Evolutionary conservation across 106 monocot genomes (phyloP).

Genomic region (Phalaenopsis aphrodite): DNA sequence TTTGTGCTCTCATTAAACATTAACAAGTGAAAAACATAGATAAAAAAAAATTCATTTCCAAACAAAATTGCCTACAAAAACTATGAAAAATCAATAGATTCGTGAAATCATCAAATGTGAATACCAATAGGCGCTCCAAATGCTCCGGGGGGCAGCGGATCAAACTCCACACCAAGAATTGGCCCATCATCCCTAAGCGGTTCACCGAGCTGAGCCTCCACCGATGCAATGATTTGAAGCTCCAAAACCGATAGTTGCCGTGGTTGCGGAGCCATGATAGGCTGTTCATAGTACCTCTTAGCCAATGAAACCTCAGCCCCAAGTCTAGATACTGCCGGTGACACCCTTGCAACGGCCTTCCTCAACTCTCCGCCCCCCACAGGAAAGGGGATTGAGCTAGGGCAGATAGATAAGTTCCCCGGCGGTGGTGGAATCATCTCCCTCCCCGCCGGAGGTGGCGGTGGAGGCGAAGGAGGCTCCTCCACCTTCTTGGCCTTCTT

Average conservation of each 20-base stretch:
- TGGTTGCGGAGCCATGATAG: constrained; percentile 13
- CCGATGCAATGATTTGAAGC: constrained; percentile 49
- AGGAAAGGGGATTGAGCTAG: constrained; percentile 18
- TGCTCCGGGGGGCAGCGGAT: constrained; percentile 91
- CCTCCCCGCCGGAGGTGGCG: background rate
- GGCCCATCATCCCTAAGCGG: constrained; percentile 90
- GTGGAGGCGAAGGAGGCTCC: background rate
- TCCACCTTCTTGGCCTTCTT: constrained; percentile 37
- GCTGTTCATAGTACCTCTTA: constrained; percentile 59
- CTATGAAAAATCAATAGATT: background rate
- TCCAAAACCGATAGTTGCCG: constrained; percentile 46
- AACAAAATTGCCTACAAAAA: background rate
- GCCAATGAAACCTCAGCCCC: constrained; percentile 17
- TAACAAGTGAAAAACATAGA: background rate
- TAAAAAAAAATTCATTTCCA: too few relatives aligned
- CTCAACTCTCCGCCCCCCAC: constrained; percentile 28
- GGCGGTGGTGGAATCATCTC: constrained; percentile 12
- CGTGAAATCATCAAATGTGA: background rate
- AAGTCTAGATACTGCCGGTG: constrained; percentile 33
- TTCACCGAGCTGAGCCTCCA: constrained; percentile 82
- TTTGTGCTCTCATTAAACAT: background rate
- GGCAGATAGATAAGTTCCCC: constrained; percentile 1
- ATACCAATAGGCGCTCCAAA: constrained; percentile 96
- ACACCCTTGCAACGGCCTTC: constrained; percentile 31
- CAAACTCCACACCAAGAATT: constrained; percentile 82